Conservation (phyloP, 495 filamentous ascomycete genomes). For the Usnea hakonensis region DNA sequence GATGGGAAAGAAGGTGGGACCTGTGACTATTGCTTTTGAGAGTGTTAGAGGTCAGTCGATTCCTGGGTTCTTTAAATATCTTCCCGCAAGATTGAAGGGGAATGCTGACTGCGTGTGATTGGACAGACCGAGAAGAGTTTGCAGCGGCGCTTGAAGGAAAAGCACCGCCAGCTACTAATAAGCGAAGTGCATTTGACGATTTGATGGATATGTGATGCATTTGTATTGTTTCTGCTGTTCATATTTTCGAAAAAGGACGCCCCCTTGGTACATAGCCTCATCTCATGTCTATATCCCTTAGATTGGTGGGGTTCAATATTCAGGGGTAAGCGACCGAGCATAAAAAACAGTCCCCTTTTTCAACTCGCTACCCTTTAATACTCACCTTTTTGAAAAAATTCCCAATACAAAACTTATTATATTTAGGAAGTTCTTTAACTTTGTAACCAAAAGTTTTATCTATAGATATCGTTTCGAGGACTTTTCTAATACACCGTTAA, state of each 20-base stretch:
- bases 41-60: constrained; percentile 25
- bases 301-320: no score
- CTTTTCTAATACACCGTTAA: no score
- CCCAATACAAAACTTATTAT: no score
- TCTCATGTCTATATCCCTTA: not conserved
- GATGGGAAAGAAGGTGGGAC: constrained; percentile 23
- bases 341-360: no score
- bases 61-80: not conserved
- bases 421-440: no score
- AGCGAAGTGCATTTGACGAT: constrained; percentile 15
- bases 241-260: not conserved
- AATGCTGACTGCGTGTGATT: not conserved
- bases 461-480: no score
- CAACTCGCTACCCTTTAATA: no score
- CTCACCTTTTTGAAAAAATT: no score
- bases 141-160: constrained; percentile 22
- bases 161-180: not conserved
- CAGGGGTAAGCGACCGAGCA: no score
- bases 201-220: constrained; percentile 10
- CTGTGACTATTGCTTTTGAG: constrained; percentile 32
- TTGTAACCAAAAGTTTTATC: no score
- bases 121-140: constrained; percentile 28
- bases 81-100: not conserved
- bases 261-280: no score
- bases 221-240: not conserved